Base-by-base conservation (phyloP, 2,329 filamentous ascomycete genomes). In the Paradendryphiella salina region DNA sequence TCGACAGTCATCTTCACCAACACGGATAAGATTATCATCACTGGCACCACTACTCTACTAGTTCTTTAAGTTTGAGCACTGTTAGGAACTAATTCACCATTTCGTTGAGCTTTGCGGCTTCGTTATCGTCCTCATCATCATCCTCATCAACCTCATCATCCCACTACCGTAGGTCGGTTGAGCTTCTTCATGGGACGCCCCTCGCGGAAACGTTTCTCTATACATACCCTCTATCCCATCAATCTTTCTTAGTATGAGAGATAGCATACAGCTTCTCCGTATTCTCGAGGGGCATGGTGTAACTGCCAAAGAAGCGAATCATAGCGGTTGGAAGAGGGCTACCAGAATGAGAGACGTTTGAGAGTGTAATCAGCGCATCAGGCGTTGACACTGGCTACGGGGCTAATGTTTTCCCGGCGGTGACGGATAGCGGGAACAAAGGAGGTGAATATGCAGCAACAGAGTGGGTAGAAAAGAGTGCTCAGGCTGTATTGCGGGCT, bases 201-300 rank as follows among this genome's bases (percentile, higher is more conserved):
- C 89, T 13, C 84, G 85, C 0, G 78, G 86, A 14, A 73, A 78
- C 9, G 79, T 81, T 2, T 88, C 85, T 15, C 87, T 91, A 0
- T 82, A 81, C 1, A 65, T 35, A 3, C 48, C 48, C 4, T 45
- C 60, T 14, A 96, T 96, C 47, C 91, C 92, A 0, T 96, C 91
- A 1, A 76, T 96, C 5, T 91, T 91, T 1, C 88, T 96, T 26
- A 96, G 91, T 0, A 96, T 92, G 69, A 73, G 77, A 4, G 90
- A 96, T 58, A 90, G 87, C 1, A 72, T 95, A 14, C 91, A 90
- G 0, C 82, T 96, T 26, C 79, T 96, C 17, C 86, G 86, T 64
- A 86, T 90, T 0, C 77, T 96, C 39, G 93, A 96, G 63, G 90
- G 90, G 3, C 82, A 90, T 65, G 91, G 91, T 0, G 86, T 87